Base-by-base conservation (phyloP, 1,284 basidiomycete species). In the Puccinia coronata region DNA sequence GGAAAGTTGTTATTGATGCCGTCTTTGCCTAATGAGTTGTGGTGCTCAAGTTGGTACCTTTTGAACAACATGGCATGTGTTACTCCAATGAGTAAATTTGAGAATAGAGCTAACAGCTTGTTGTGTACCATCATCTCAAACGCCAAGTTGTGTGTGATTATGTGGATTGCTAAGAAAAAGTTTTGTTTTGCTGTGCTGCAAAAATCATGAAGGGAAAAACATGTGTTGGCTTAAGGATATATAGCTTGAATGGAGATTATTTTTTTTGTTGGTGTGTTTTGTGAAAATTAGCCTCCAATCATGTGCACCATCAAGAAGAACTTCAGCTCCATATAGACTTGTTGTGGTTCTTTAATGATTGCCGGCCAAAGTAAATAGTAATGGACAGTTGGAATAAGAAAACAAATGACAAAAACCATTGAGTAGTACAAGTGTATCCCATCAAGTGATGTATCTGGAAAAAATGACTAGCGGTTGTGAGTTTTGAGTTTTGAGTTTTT, bases 61-160 rank as follows among this genome's bases (percentile, higher is more conserved):
- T 99, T 99, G 90, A 99, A 99, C 43, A 94, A 92, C 85, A 95
- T 94, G 25, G 93, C 92, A 86, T 98, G 99, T 0, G 96, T 96
- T 20, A 99, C 90, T 0, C 92, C 95, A 81, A 98, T 98, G 0
- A 94, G 93, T 49, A 96, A 85, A 86, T 99, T 99, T 4, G 95
- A 93, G 79, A 95, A 90, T 83, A 98, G 92, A 0, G 97, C 95
- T 43, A 97, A 89, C 6, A 91, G 85, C 85, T 96, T 95, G 88
- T 99, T 99, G 6, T 92, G 90, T 59, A 88, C 88, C 69, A 98
- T 91, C 39, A 92, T 89, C 83, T 90, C 90, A 88, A 98, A 99
- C 2, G 95, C 96, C 49, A 99, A 90, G 86, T 98, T 98, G 87
- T 99, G 96, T 1, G 96, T 98, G 83, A 99, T 98, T 86, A 99